Evolutionary conservation across 257 asterid species (phyloP), one percentile per base, ranked within the genome.

Genomic region (Solanum sitiens): DNA sequence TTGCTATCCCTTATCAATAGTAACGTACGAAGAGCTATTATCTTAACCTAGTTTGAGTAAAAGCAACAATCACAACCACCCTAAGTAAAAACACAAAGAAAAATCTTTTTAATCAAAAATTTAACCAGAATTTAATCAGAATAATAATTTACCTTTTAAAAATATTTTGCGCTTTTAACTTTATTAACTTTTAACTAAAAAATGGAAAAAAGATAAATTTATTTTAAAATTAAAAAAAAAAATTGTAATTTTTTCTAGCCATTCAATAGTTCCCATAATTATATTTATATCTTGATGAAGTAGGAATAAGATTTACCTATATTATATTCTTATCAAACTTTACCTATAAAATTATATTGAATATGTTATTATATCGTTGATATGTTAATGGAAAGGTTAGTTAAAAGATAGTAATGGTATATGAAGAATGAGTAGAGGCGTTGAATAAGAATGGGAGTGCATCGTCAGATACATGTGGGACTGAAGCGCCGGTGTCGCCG

Each of bases 401-500:
- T 65, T 14, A 13, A 63, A 27, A 68, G 18, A 68, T 68, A 14
- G 4, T 65, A 65, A 6, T 65, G 20, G 8, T 35, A 33, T 7
- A 87, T 20, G 53, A 61, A 71, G 13, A 68, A 75, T 32, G 33
- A 67, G 83, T 44, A 15, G 86, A 23, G 37, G 76, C 87, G 15
- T 70, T 68, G 87, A 73, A 88, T 76, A 74, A 84, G 68, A 75
- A 63, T 3, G 4, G 79, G 33, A 44, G 32, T n/a, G n/a, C 72
- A 63, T 14, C 4, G 79, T 59, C 73, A 42, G 74, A 65, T 50
- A 82, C 92, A 91, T 86, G 93, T 89, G 93, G 86, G 85, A 44
- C 42, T 65, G 87, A 87, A 83, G 86, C 90, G 87, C 87, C 87
- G 71, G 89, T 88, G 92, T 90, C 91, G 88, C 91, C 92, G 40